These are phyloP conservation scores for Phytopythium oedochilum DNA, from an alignment of 352 stramenopile genomes.

Conservation along the genomic window DNA sequence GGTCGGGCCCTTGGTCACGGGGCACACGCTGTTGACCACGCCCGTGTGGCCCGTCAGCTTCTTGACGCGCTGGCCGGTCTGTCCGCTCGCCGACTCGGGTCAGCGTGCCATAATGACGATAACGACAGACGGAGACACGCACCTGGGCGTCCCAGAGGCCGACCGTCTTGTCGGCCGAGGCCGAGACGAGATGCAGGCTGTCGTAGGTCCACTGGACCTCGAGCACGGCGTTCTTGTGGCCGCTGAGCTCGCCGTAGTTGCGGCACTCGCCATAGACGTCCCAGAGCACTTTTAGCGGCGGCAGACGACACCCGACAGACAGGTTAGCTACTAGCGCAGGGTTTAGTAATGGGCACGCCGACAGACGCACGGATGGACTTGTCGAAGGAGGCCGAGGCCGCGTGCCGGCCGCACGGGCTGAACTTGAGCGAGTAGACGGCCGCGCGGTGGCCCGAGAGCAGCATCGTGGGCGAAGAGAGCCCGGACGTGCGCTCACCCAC, in stretches of 20 bases:
- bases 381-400: conserved; percentile 71
- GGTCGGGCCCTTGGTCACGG: conserved; percentile 74
- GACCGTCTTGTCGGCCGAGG: conserved; percentile 92
- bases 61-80: conserved; percentile 81
- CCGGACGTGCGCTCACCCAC: conserved; percentile 59
- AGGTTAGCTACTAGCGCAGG: too few species aligned
- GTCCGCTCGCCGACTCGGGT: too few species aligned
- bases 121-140: too few species aligned
- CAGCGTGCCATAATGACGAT: too few species aligned
- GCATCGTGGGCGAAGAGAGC: conserved; percentile 68
- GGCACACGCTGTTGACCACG: conserved; percentile 91
- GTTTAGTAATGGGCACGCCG: too few species aligned
- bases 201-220: conserved; percentile 92
- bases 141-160: conserved; percentile 78
- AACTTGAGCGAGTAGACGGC: conserved; percentile 81
- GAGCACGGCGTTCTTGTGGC: conserved; percentile 95
- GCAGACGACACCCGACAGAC: too few species aligned
- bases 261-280: conserved; percentile 87
- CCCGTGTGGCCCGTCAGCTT: conserved; percentile 79
- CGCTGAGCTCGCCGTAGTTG: conserved; percentile 92
- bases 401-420: conserved; percentile 62
- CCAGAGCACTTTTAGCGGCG: conserved; percentile 71
- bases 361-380: conserved; percentile 53
- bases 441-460: conserved; percentile 71
- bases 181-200: conserved; percentile 82